phyloP scores from a whole-genome alignment of 352 stramenopile genomes.

The Pilasporangium apinafurcum region DNA sequence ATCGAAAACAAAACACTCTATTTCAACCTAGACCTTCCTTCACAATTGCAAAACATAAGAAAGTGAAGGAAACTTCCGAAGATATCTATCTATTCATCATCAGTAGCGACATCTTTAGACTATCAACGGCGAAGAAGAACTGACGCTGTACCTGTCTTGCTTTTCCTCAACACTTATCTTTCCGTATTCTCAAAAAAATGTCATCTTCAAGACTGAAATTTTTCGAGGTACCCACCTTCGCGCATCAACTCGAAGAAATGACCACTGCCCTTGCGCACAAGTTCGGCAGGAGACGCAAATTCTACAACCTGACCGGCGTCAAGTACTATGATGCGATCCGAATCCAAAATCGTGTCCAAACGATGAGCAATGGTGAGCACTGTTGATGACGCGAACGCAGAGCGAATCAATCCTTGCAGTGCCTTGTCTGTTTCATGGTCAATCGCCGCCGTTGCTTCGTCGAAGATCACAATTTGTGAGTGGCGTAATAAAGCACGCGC shows the following conservation, averaged over 20 bases:
- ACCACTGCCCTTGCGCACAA: constrained; percentile 35
- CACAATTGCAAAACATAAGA: too few species aligned
- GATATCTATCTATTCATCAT: too few species aligned
- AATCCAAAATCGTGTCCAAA: constrained; percentile 95
- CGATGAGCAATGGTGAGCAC: constrained; percentile 96
- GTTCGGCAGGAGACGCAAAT: constrained; percentile 55
- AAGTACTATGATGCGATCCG: constrained; percentile 46
- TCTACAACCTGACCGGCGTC: constrained; percentile 73
- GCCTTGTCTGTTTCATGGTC: constrained; percentile 75
- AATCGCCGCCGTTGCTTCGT: constrained; percentile 69
- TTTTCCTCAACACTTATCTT: too few species aligned
- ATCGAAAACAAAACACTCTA: too few species aligned
- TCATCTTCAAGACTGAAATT: too few species aligned
- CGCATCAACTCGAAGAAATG: constrained; percentile 49
- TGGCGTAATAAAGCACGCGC: constrained; percentile 83
- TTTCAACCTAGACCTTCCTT: too few species aligned
- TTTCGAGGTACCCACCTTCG: constrained; percentile 34
- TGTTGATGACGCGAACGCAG: constrained; percentile 85
- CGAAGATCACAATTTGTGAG: constrained; percentile 59
- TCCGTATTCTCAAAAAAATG: too few species aligned
- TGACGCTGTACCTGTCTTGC: too few species aligned
- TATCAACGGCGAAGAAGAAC: too few species aligned
- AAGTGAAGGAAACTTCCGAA: too few species aligned
- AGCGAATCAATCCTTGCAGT: constrained; percentile 68
- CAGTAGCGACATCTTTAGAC: too few species aligned